phyloP scores from a whole-genome alignment of 768 basidiomycete species.

The Termitomyces sp. region DNA sequence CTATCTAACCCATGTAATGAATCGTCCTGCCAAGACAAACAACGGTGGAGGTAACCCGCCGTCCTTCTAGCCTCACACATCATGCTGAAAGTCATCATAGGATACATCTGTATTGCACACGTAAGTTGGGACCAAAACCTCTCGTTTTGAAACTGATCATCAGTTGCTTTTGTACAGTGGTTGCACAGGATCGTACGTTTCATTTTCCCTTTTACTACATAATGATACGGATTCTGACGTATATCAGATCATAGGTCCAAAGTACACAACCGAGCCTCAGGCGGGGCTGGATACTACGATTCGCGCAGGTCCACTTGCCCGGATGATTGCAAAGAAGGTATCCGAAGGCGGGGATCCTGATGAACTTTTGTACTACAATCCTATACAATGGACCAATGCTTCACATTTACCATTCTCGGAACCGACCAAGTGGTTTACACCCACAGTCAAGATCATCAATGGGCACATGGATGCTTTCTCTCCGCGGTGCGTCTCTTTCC shows the following conservation, averaged over 20 bases:
- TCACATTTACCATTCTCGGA: constrained; percentile 41
- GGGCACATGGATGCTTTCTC: constrained; percentile 48
- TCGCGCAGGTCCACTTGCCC: constrained; percentile 48
- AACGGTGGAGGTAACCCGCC: constrained; percentile 35
- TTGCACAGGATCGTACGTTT: constrained; percentile 41
- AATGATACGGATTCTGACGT: not conserved
- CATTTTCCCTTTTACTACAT: not conserved
- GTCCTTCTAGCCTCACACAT: not conserved
- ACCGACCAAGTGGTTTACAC: constrained; percentile 43
- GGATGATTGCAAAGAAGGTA: constrained; percentile 42
- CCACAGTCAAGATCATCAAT: constrained; percentile 42
- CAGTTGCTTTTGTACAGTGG: constrained; percentile 27
- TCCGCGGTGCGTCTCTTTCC: constrained; percentile 30
- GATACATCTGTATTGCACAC: constrained; percentile 58
- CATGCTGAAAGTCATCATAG: constrained; percentile 14
- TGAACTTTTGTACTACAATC: constrained; percentile 44
- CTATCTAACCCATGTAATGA: no score
- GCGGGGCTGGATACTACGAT: constrained; percentile 51
- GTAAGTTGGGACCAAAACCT: constrained; percentile 29
- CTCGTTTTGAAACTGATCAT: not conserved
- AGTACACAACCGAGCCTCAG: constrained; percentile 47
- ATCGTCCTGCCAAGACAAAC: constrained; percentile 32
- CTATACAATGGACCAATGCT: constrained; percentile 45
- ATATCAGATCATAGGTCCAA: constrained; percentile 49
- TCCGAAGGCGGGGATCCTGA: constrained; percentile 42